Percentiles rank a stretch among this genome's conserved stretches.
Conservation (phyloP, 192 early-diverging fungal genomes). For the Backusella sp. region DNA sequence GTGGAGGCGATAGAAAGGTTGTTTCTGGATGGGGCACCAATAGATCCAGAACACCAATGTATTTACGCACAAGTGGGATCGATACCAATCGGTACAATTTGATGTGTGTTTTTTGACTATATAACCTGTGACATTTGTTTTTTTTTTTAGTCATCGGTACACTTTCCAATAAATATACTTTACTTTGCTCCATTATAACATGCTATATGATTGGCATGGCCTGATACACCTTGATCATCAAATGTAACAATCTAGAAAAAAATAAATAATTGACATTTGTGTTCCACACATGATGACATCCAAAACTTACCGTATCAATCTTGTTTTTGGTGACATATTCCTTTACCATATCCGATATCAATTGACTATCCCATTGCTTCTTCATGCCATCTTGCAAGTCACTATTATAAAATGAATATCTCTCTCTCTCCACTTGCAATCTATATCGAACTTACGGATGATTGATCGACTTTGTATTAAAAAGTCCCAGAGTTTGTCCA, state of each 20-base stretch:
- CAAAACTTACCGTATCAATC: slow-evolving; percentile 56
- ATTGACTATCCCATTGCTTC: slow-evolving; percentile 56
- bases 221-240: slow-evolving; percentile 85
- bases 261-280: neutral
- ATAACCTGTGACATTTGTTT: neutral
- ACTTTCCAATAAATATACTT: no score
- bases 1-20: slow-evolving; percentile 55
- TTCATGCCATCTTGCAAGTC: slow-evolving; percentile 68
- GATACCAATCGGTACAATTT: slow-evolving; percentile 58
- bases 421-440: neutral
- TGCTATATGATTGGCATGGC: slow-evolving; percentile 87
- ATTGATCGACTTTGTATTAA: slow-evolving; percentile 51
- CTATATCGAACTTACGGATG: slow-evolving; percentile 50
- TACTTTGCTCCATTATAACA: slow-evolving; percentile 70
- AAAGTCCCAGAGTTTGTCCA: slow-evolving; percentile 52
- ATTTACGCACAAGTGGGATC: slow-evolving; percentile 59
- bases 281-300: no score
- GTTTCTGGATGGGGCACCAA: slow-evolving; percentile 6
- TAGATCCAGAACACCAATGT: slow-evolving; percentile 52
- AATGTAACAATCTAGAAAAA: slow-evolving; percentile 79
- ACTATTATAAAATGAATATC: slow-evolving; percentile 31
- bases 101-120: slow-evolving; percentile 22
- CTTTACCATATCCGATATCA: slow-evolving; percentile 62
- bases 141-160: no score
- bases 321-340: slow-evolving; percentile 55